phyloP scores from a whole-genome alignment of 176 grass and related monocot genomes.

The Metroxylon sagu region DNA sequence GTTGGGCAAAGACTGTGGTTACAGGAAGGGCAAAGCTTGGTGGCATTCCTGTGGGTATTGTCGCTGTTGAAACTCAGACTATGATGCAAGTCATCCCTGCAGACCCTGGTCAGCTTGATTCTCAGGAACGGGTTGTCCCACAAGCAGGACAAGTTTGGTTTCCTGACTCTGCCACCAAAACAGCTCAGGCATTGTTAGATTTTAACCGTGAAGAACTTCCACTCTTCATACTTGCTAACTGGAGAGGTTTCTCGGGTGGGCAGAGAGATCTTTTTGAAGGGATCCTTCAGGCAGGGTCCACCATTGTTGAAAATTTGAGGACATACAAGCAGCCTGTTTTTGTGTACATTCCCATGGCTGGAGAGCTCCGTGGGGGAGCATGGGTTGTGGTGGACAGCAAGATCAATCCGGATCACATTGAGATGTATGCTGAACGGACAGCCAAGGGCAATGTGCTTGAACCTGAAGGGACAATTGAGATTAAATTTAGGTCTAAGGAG shows the following conservation, averaged over 20 bases:
- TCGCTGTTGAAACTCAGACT: slow-evolving; percentile 95
- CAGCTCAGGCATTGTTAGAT: slow-evolving; percentile 87
- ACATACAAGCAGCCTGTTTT: slow-evolving; percentile 91
- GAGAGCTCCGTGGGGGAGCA: slow-evolving; percentile 86
- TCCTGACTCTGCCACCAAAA: slow-evolving; percentile 92
- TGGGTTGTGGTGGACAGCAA: slow-evolving; percentile 99
- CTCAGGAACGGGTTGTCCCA: slow-evolving; percentile 76
- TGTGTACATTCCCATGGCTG: slow-evolving; percentile 90
- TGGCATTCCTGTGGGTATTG: slow-evolving; percentile 89
- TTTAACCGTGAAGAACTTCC: slow-evolving; percentile 91
- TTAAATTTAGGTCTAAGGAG: slow-evolving; percentile 88
- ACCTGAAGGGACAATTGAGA: slow-evolving; percentile 83
- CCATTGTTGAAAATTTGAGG: slow-evolving; percentile 89
- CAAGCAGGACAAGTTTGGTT: slow-evolving; percentile 99
- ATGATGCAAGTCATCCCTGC: slow-evolving; percentile 93
- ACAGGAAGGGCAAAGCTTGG: slow-evolving; percentile 93
- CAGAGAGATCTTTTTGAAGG: slow-evolving; percentile 99
- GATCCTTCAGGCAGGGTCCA: slow-evolving; percentile 97
- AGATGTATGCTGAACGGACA: slow-evolving; percentile 88
- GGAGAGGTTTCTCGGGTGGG: slow-evolving; percentile 97
- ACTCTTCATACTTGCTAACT: slow-evolving; percentile 94
- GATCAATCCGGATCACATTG: slow-evolving; percentile 92
- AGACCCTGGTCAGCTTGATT: slow-evolving; percentile 94
- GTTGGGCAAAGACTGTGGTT: slow-evolving; percentile 97
- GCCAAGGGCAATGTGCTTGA: slow-evolving; percentile 95